Evolutionary conservation across 116 monocot genomes (phyloP).

Genomic region (Phalaenopsis hybrid): DNA sequence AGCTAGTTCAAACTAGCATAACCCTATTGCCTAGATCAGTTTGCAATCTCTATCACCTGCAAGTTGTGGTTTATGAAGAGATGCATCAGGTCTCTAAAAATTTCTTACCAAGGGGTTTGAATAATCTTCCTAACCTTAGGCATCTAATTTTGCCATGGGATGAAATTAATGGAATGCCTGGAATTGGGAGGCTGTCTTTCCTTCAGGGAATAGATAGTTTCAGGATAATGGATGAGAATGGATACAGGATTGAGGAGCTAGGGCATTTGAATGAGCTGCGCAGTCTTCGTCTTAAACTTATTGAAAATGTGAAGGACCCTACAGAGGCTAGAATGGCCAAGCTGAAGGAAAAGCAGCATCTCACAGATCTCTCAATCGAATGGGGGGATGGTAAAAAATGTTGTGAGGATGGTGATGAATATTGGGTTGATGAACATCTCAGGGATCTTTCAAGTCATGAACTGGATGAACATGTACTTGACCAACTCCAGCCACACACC

Average conservation of each 20-base stretch:
- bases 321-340: slow-evolving; percentile 18
- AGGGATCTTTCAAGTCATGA: neutral
- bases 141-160: slow-evolving; percentile 9
- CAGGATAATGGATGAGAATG: slow-evolving; percentile 3
- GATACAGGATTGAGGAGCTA: slow-evolving; percentile 20
- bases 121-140: slow-evolving; percentile 8
- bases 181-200: slow-evolving; percentile 22
- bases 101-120: slow-evolving; percentile 14
- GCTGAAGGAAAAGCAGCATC: slow-evolving; percentile 12
- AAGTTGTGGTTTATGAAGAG: slow-evolving; percentile 9
- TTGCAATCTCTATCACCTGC: slow-evolving; percentile 21
- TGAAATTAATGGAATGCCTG: slow-evolving; percentile 12
- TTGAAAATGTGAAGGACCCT: slow-evolving; percentile 23
- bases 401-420: slow-evolving; percentile 11
- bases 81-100: neutral
- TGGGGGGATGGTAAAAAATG: slow-evolving; percentile 17
- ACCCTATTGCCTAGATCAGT: slow-evolving; percentile 16
- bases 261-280: slow-evolving; percentile 17
- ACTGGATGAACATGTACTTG: slow-evolving; percentile 17
- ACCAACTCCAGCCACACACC: slow-evolving; percentile 10
- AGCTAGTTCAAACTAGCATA: slow-evolving; percentile 16
- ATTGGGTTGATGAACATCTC: slow-evolving; percentile 7
- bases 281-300: slow-evolving; percentile 9
- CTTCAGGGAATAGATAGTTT: slow-evolving; percentile 24
- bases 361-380: slow-evolving; percentile 2